phyloP scores from a whole-genome alignment of 176 grass and related monocot species.

The Oropetium thomaeum region DNA sequence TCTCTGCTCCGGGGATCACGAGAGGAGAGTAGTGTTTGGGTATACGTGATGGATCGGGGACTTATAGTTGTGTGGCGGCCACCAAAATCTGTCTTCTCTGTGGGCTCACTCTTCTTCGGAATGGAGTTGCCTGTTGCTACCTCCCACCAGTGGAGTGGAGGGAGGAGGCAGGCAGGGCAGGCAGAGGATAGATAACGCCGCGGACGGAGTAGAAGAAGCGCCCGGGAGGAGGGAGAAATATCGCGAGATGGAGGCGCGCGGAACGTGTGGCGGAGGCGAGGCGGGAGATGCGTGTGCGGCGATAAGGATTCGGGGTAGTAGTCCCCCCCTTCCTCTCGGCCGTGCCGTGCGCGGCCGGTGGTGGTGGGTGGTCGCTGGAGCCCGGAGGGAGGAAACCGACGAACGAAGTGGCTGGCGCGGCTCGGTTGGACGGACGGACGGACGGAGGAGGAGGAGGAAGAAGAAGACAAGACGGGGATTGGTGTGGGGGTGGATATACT shows the following conservation, averaged over 20 bases:
- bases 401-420: neutral
- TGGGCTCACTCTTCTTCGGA: neutral
- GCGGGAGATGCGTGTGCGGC: slow-evolving; percentile 23
- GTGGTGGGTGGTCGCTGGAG: too few relatives aligned
- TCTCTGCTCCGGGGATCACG: too few relatives aligned
- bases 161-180: too few relatives aligned
- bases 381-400: too few relatives aligned
- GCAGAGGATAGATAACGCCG: neutral
- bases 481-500: neutral
- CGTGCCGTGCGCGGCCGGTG: too few relatives aligned
- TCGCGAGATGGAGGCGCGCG: neutral
- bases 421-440: too few relatives aligned
- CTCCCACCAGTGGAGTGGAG: neutral
- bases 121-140: too few relatives aligned
- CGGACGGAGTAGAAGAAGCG: neutral
- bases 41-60: too few relatives aligned
- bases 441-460: too few relatives aligned
- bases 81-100: too few relatives aligned
- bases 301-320: slow-evolving; percentile 11
- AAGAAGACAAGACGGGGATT: neutral
- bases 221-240: neutral
- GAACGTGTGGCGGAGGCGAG: slow-evolving; percentile 27
- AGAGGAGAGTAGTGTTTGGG: too few relatives aligned
- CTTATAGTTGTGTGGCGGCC: too few relatives aligned
- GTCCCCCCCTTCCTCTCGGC: neutral